Evolutionary conservation across 768 basidiomycete genomes (phyloP).

Genomic region (Phaffia tasmanica): DNA sequence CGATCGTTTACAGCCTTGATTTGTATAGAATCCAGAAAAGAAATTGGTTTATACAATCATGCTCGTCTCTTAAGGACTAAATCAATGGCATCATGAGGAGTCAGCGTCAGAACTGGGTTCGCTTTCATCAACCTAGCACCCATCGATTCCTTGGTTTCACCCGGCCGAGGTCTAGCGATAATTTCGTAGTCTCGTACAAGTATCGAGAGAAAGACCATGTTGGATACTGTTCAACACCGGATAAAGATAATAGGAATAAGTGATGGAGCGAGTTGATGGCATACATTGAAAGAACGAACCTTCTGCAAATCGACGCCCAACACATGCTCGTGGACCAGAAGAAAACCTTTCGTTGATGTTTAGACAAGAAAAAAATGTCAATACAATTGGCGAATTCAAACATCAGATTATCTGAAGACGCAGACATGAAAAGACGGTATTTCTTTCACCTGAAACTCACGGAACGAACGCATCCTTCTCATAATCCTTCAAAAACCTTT

Average conservation of each 20-base stretch:
- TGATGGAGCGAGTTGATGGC: too few species aligned
- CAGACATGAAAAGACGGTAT: too few species aligned
- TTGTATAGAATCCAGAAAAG: too few species aligned
- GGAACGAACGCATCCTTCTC: slow-evolving; percentile 49
- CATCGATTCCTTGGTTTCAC: slow-evolving; percentile 4
- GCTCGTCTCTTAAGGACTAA: slow-evolving; percentile 3
- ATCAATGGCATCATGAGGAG: slow-evolving; percentile 12
- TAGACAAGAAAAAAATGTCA: too few species aligned
- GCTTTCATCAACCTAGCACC: slow-evolving; percentile 3
- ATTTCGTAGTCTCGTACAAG: slow-evolving; percentile 14
- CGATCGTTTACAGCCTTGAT: too few species aligned
- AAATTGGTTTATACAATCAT: too few species aligned
- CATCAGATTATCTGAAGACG: too few species aligned
- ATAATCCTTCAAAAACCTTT: slow-evolving; percentile 49
- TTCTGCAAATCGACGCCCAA: slow-evolving; percentile 16
- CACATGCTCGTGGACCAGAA: slow-evolving; percentile 14
- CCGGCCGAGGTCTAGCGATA: slow-evolving; percentile 4
- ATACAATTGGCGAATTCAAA: too few species aligned
- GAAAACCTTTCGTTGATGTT: background rate
- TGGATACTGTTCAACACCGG: background rate
- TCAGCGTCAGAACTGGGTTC: slow-evolving; percentile 1
- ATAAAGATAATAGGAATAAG: too few species aligned
- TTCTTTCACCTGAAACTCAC: slow-evolving; percentile 26
- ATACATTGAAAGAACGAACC: too few species aligned
- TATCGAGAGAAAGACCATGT: slow-evolving; percentile 13